Evolutionary conservation across 495 filamentous ascomycete species (phyloP).

Genomic region (Beverwykella pulmonaria): DNA sequence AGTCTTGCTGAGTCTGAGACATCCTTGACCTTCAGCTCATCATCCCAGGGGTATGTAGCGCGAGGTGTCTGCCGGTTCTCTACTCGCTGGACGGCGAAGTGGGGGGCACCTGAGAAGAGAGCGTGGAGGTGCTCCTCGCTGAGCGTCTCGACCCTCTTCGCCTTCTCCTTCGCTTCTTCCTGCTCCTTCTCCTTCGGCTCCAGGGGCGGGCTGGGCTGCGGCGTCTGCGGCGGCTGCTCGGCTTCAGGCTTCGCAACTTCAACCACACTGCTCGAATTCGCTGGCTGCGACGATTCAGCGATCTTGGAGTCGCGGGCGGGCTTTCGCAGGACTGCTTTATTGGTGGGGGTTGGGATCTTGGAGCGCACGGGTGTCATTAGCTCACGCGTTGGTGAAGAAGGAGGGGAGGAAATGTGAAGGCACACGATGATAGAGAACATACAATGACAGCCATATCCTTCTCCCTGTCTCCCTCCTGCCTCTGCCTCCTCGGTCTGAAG

Average conservation of each 20-base stretch:
- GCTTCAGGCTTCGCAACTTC: conserved; percentile 1
- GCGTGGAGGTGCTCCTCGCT: conserved; percentile 65
- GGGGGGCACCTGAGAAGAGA: conserved; percentile 76
- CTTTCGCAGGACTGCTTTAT: conserved; percentile 2
- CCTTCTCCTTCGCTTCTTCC: conserved; percentile 10
- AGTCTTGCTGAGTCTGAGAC: conserved; percentile 60
- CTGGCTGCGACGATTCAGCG: conserved; percentile 19
- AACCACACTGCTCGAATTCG: conserved; percentile 6
- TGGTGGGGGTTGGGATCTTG: conserved; percentile 18
- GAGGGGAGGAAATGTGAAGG: not conserved
- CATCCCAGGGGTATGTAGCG: conserved; percentile 72
- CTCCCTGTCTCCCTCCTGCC: not conserved
- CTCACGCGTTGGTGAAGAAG: not conserved
- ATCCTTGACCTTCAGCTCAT: conserved; percentile 62
- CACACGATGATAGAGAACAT: conserved; percentile 1
- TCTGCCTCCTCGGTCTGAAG: conserved; percentile 30
- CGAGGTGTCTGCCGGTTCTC: conserved; percentile 62
- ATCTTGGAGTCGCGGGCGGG: conserved; percentile 27
- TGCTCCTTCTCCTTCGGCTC: conserved; percentile 17
- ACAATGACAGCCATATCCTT: not conserved
- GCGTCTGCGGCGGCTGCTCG: conserved; percentile 1
- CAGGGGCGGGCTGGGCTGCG: conserved; percentile 5
- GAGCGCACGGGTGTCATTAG: conserved; percentile 17
- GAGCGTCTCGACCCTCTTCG: conserved; percentile 40
- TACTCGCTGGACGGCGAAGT: conserved; percentile 61